Conservation (phyloP, 1,139 yeast species). For the Scheffersomyces parashehatae region DNA sequence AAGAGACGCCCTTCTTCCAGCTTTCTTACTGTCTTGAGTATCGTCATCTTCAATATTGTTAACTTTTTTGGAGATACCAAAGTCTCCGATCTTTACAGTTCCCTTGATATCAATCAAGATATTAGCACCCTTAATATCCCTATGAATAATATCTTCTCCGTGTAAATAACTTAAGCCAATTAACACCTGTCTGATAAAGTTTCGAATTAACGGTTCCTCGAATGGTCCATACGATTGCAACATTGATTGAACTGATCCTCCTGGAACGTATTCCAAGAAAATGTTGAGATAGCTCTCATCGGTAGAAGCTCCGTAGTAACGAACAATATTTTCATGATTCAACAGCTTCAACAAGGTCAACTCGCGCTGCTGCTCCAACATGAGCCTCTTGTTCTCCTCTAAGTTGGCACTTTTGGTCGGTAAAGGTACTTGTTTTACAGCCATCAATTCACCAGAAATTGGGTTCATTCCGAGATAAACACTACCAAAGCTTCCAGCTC, state of each 20-base stretch:
- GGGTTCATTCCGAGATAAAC: constrained; percentile 93
- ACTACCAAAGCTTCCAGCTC: constrained; percentile 93
- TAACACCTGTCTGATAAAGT: constrained; percentile 80
- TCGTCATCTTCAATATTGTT: constrained; percentile 30
- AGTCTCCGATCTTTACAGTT: constrained; percentile 88
- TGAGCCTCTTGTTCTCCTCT: constrained; percentile 50
- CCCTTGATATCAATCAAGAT: constrained; percentile 89
- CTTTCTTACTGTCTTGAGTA: constrained; percentile 15
- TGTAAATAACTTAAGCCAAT: constrained; percentile 82
- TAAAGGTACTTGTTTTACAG: constrained; percentile 88
- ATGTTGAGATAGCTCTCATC: constrained; percentile 74
- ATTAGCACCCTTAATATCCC: constrained; percentile 94
- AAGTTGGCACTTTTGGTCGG: constrained; percentile 41
- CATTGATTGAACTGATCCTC: constrained; percentile 93
- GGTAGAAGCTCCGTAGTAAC: constrained; percentile 83
- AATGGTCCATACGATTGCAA: constrained; percentile 84
- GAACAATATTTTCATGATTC: constrained; percentile 89
- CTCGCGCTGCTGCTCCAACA: constrained; percentile 89
- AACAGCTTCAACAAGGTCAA: constrained; percentile 75
- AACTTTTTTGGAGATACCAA: constrained; percentile 87
- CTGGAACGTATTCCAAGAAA: constrained; percentile 93
- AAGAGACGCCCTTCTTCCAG: constrained; percentile 71
- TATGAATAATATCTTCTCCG: constrained; percentile 78
- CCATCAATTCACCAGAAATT: constrained; percentile 92
- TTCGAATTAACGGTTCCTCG: constrained; percentile 84